Evolutionary conservation across 768 basidiomycete species (phyloP).

Genomic region (Collybia nuda): DNA sequence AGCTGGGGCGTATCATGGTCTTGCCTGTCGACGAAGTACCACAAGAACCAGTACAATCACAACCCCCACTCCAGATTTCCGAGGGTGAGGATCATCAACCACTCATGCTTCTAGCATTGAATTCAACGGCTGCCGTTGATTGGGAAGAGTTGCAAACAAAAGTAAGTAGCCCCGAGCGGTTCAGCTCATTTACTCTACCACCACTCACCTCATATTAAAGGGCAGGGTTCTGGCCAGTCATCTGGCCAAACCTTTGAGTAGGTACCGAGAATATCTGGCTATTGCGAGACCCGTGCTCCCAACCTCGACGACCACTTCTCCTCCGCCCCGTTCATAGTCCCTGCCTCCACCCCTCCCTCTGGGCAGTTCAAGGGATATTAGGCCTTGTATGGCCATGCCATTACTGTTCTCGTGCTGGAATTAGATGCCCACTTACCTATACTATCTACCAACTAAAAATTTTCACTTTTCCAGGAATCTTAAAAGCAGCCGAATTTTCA

Average conservation of each 20-base stretch:
- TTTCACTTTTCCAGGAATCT: neutral
- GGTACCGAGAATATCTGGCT: slow-evolving; percentile 38
- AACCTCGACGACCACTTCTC: slow-evolving; percentile 29
- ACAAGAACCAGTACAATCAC: neutral
- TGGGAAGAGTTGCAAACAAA: slow-evolving; percentile 68
- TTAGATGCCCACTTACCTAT: neutral
- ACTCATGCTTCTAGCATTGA: slow-evolving; percentile 69
- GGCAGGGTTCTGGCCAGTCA: slow-evolving; percentile 41
- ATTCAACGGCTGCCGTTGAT: slow-evolving; percentile 56
- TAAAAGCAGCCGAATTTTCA: neutral
- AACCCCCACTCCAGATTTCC: neutral
- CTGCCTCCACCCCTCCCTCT: neutral
- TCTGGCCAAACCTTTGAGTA: slow-evolving; percentile 43
- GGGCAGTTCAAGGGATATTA: neutral
- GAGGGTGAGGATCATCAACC: slow-evolving; percentile 40
- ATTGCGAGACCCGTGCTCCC: slow-evolving; percentile 26
- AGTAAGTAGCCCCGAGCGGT: slow-evolving; percentile 34
- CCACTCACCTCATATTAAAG: slow-evolving; percentile 22
- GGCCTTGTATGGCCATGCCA: neutral
- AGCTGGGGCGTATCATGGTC: slow-evolving; percentile 75
- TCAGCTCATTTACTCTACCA: neutral
- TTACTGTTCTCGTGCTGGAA: neutral
- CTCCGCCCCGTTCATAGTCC: slow-evolving; percentile 23
- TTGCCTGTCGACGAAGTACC: slow-evolving; percentile 53
- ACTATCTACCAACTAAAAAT: neutral